phyloP scores from a whole-genome alignment of 805 yeast genomes.

The Cyberlindnera nakhonratchasimensis region DNA sequence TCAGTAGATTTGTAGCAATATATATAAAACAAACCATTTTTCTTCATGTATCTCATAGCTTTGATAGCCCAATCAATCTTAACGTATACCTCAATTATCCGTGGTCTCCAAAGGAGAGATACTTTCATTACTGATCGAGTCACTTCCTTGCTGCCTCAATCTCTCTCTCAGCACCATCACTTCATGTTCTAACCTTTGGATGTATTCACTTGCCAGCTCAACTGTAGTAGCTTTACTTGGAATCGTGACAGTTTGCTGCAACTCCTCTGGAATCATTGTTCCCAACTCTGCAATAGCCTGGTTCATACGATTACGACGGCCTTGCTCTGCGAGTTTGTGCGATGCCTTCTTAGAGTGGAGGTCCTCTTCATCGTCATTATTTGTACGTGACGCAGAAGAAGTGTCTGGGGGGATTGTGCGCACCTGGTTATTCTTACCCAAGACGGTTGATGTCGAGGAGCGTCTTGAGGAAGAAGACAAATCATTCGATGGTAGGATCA shows the following conservation, averaged over 20 bases:
- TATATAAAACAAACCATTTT: too few species aligned
- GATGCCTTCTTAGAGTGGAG: constrained; percentile 31
- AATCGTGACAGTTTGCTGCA: constrained; percentile 50
- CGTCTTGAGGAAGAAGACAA: constrained; percentile 11
- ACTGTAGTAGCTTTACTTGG: constrained; percentile 95
- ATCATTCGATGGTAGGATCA: constrained; percentile 23
- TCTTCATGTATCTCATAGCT: too few species aligned
- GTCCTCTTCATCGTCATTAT: constrained; percentile 16
- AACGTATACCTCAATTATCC: constrained; percentile 27
- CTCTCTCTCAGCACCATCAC: constrained; percentile 25
- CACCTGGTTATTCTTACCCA: constrained; percentile 3
- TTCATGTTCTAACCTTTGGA: constrained; percentile 43
- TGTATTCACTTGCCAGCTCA: constrained; percentile 78
- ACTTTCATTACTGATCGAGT: constrained; percentile 26
- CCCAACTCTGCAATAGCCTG: constrained; percentile 76
- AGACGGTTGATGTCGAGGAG: constrained; percentile 16
- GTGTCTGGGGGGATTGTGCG: constrained; percentile 10
- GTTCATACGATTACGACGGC: constrained; percentile 90
- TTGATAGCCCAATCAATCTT: not conserved
- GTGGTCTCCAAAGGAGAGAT: constrained; percentile 29
- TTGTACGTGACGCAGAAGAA: constrained; percentile 9
- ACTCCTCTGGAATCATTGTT: constrained; percentile 57
- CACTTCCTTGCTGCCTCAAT: constrained; percentile 15
- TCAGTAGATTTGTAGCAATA: too few species aligned
- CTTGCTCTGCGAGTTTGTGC: constrained; percentile 95